Base-by-base conservation (phyloP, 1,284 basidiomycete species). In the Rhodotorula sp. region DNA sequence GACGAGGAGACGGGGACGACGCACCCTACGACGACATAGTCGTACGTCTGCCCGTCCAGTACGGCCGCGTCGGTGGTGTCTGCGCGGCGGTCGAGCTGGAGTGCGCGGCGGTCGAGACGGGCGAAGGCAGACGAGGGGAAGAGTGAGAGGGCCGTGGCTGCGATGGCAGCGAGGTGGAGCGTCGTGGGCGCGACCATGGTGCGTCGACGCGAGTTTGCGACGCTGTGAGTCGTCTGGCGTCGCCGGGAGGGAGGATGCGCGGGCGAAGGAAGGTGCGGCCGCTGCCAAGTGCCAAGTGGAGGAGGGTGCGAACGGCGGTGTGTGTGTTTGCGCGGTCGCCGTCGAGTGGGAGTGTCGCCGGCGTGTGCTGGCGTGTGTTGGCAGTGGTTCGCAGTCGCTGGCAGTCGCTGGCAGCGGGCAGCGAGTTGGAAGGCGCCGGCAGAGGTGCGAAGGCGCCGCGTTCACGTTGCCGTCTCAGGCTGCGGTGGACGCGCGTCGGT, bases 1-100 rank as follows among this genome's bases (percentile, higher is more conserved):
- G 22, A 62, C n/a, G n/a, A 46, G 28, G 37, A 26, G 51, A 3
- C 11, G 28, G 55, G n/a, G 44, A 61, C 51, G 44, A 61, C 51
- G 37, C 50, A 73, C 69, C 73, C 73, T 4, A 75, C 71, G 44
- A 75, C 63, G 24, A 73, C 65, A 50, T 75, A 75, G 59, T 75
- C 73, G 40, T 69, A 75, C 0, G 59, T 63, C 58, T 70, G 59
- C 18, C 50, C 65, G 9, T 59, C 53, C 4, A 75, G 50, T 6
- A 20, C 31, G 3, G 34, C 22, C 5, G 67, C 40, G 24, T 72
- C 69, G 26, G 71, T 65, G 13, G 65, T 62, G 7, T 67, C 65
- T 5, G 52, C n/a, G 28, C 70, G 59, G 47, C 58, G 30, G 28
- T 63, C 61, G 47, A 70, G 47, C 13, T 30, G 18, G 31, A n/a